Evolutionary conservation across 148 eudicot genomes (phyloP), one percentile per base, ranked within the genome.

Genomic region (Vaccinium macrocarpon): DNA sequence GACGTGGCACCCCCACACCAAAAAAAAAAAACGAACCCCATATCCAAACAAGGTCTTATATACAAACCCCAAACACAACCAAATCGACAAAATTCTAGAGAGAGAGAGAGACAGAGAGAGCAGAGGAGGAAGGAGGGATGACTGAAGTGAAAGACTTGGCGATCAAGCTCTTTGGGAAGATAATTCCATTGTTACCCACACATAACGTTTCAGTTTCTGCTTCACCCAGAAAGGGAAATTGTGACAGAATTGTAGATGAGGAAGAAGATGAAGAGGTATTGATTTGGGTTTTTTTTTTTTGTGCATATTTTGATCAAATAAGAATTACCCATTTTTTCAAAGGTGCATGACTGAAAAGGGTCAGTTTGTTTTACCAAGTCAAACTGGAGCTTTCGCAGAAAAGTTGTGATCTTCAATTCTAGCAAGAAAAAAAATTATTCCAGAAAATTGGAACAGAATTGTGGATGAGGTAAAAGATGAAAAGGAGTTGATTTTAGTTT

Each of bases 151-250:
- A 81, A 74, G 89, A 93, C 83, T 82, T 85, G 14, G 89, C 89
- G 46, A 93, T 93, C 32, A 94, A 88, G 89, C 90, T 92, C 79
- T 94, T 94, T 83, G 95, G 95, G 76, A 91, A 88, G 86, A 91
- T 86, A 35, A 93, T 93, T 84, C 91, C 73, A 64, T 61, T 85
- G 86, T 79, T 80, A 3, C 25, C 81, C 48, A 74, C 11, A 32
- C 66, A 56, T 6, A 4, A 35, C 56, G 49, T 1, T 52, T 27
- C 55, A 6, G 78, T 64, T 38, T 81, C 46, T n/a, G 8, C 64
- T 70, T 57, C 55, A 59, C 62, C 74, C 15, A 85, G 14, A 85
- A 73, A 82, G 56, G 50, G 11, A 49, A 76, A 49, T 16, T 76
- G 38, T 23, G 21, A 25, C 16, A 59, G 57, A 82, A 9, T 66